phyloP scores from a whole-genome alignment of 495 filamentous ascomycete genomes.

The Aspergillus carlsbadensis region DNA sequence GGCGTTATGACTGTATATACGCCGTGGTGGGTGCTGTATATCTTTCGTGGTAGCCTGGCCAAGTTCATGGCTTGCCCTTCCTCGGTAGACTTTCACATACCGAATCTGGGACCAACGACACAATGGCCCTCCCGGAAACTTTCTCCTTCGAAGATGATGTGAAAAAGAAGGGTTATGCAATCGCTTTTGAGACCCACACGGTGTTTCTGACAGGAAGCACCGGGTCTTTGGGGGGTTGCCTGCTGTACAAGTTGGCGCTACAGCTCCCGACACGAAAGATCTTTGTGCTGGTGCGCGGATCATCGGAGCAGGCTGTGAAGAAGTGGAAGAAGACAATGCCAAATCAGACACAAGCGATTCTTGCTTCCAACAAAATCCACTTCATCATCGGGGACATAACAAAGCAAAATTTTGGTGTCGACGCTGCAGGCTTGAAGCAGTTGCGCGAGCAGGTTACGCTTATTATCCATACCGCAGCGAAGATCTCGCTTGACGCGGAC shows the following conservation, averaged over 20 bases:
- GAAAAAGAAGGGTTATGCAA: slow-evolving; percentile 29
- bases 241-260: slow-evolving; percentile 37
- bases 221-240: slow-evolving; percentile 36
- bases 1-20: neutral
- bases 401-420: slow-evolving; percentile 28
- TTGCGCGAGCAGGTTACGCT: slow-evolving; percentile 32
- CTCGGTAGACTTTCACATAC: neutral
- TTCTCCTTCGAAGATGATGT: slow-evolving; percentile 24
- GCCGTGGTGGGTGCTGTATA: neutral
- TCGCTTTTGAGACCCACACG: slow-evolving; percentile 27
- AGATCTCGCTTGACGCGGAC: slow-evolving; percentile 32
- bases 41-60: neutral
- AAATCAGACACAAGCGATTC: slow-evolving; percentile 28
- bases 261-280: slow-evolving; percentile 37
- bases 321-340: slow-evolving; percentile 37
- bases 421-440: slow-evolving; percentile 14
- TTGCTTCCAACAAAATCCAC: slow-evolving; percentile 28
- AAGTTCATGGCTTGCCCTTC: neutral
- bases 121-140: slow-evolving; percentile 17
- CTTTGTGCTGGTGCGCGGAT: slow-evolving; percentile 31
- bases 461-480: slow-evolving; percentile 40
- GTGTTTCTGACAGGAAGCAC: slow-evolving; percentile 41
- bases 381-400: slow-evolving; percentile 37
- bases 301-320: slow-evolving; percentile 26
- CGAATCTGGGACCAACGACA: neutral